Conservation (phyloP, 306 rosid species). For the Astragalus membranaceus region DNA sequence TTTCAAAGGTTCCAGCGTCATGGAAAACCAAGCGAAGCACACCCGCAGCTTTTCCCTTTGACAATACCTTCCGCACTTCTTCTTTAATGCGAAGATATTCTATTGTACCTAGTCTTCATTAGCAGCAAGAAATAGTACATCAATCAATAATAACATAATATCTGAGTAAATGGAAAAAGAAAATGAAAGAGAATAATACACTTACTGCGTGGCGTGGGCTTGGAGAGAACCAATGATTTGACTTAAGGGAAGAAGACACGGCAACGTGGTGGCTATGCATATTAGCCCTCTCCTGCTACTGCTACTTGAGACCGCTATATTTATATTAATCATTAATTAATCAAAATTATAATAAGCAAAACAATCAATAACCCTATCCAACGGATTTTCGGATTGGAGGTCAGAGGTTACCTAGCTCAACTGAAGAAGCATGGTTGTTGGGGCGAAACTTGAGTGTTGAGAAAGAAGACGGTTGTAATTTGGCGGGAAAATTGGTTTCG, state of each 20-base stretch:
- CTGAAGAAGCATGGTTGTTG: slow-evolving; percentile 12
- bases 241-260: slow-evolving; percentile 48
- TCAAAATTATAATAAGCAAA: neutral
- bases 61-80: slow-evolving; percentile 63
- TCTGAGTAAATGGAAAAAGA: neutral
- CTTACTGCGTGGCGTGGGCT: slow-evolving; percentile 53
- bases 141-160: neutral
- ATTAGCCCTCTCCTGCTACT: slow-evolving; percentile 55
- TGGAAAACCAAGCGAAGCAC: slow-evolving; percentile 92
- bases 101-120: slow-evolving; percentile 38
- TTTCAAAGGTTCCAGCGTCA: slow-evolving; percentile 86
- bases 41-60: slow-evolving; percentile 72
- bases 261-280: slow-evolving; percentile 49
- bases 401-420: neutral
- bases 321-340: neutral
- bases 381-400: neutral
- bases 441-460: slow-evolving; percentile 30
- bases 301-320: slow-evolving; percentile 22
- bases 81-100: slow-evolving; percentile 53
- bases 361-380: neutral
- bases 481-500: slow-evolving; percentile 41
- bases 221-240: slow-evolving; percentile 24
- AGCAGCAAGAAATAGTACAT: neutral
- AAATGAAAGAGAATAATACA: neutral
- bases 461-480: slow-evolving; percentile 16